These are phyloP conservation scores for Tetrapisispora iriomotensis DNA, from an alignment of 805 yeast genomes.

Conservation along the genomic window DNA sequence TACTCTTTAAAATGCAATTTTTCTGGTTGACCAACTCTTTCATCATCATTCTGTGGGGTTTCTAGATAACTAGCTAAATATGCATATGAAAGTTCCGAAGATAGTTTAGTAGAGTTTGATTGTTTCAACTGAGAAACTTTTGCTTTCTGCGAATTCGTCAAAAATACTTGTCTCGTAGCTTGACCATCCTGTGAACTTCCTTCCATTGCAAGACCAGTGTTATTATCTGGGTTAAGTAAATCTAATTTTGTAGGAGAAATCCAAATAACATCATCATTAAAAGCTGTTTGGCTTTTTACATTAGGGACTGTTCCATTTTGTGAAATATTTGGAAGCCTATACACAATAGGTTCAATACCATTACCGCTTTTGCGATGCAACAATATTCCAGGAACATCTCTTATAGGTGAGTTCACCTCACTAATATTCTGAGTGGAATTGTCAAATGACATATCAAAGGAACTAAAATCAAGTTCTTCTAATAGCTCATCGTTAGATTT, in stretches of 20 bases:
- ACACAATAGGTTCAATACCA: constrained; percentile 1
- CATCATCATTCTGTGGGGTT: constrained; percentile 5
- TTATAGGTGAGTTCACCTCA: not conserved
- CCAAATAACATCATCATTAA: constrained; percentile 26
- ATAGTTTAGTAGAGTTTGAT: constrained; percentile 4
- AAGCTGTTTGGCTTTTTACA: not conserved
- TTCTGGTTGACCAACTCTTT: constrained; percentile 6
- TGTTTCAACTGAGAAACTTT: not conserved
- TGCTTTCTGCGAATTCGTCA: not conserved
- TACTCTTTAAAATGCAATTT: constrained; percentile 1
- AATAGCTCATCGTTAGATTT: constrained; percentile 5
- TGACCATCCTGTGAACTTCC: no score
- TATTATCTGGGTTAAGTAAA: constrained; percentile 13
- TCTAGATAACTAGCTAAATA: constrained; percentile 32
- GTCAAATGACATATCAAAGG: constrained; percentile 26
- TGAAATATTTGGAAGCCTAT: constrained; percentile 1
- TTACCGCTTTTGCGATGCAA: not conserved
- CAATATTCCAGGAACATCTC: no score
- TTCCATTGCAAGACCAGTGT: no score
- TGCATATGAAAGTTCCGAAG: constrained; percentile 34
- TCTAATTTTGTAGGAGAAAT: constrained; percentile 27
- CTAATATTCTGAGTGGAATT: constrained; percentile 4
- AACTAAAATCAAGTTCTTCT: constrained; percentile 27
- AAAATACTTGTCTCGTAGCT: not conserved
- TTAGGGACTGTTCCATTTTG: not conserved